Base-by-base conservation (phyloP, 2,329 filamentous ascomycete genomes). In the Aureobasidium sp. region DNA sequence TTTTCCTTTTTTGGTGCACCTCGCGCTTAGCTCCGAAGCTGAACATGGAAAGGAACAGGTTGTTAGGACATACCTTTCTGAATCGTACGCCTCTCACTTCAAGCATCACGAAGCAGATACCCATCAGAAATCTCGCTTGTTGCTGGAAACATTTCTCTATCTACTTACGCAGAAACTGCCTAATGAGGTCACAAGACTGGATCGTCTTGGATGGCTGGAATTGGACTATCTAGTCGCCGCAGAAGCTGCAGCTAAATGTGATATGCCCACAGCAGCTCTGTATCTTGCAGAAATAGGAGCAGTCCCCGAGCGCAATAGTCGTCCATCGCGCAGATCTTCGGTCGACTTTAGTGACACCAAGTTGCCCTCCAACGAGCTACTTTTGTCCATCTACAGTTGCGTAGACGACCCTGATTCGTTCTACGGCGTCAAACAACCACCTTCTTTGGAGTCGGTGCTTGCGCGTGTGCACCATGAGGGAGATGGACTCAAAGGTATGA, bases 331-430 rank as follows among this genome's bases (percentile, higher is more conserved):
- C 55, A 80, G 87, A 45, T 85, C 86, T 7, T 89, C 85, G 6
- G 25, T 55, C 2, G 70, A 74, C 2, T 64, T 74, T 42, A 59
- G 59, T 65, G 74, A 41, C 71, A 83, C 67, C 11, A 64, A 64
- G 1, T 60, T 65, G 24, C 55, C 74, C 22, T 79, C 87, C 6
- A 77, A 79, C 3, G 81, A 87, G 25, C 75, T 94, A 1, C 74
- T 97, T 11, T 76, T 95, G 39, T 75, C 79, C 1, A 90, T 98
- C 2, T 98, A 93, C 66, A 86, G 88, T 64, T 91, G 88, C 56
- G 86, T 98, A 41, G 90, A 96, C 64, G 94, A 99, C 63, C 91
- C 90, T 1, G 93, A 99, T 67, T 85, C 90, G 0, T 98, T 95
- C 67, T 98, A 98, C 64, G 94, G 93, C 3, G 78, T 96, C 6